phyloP scores from a whole-genome alignment of 2,329 filamentous ascomycete genomes.

The Penicillium sp. region DNA sequence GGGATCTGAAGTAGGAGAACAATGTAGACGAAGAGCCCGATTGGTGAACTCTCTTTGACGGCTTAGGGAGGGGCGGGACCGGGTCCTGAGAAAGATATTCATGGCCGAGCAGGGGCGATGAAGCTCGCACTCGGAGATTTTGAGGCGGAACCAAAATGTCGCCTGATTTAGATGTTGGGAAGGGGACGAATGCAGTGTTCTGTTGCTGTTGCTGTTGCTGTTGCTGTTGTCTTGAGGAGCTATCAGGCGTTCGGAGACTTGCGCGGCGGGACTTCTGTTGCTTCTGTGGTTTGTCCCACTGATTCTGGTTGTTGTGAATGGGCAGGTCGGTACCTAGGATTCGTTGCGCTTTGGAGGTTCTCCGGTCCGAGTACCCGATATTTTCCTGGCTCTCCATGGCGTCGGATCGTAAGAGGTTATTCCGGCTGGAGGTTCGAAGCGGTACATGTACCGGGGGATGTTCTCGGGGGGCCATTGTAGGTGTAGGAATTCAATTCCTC shows the following conservation, averaged over 20 bases:
- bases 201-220: constrained; percentile 6
- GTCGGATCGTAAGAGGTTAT: constrained; percentile 5
- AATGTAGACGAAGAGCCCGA: constrained; percentile 48
- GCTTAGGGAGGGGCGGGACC: constrained; percentile 32
- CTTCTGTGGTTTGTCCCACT: constrained; percentile 22
- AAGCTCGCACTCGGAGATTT: constrained; percentile 43
- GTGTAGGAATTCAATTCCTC: neutral
- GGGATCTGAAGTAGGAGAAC: constrained; percentile 49
- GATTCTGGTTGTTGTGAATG: constrained; percentile 21
- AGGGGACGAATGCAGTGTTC: constrained; percentile 23
- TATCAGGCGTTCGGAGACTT: constrained; percentile 45
- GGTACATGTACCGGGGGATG: constrained; percentile 16
- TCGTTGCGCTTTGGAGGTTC: constrained; percentile 32
- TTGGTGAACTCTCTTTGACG: constrained; percentile 39
- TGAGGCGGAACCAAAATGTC: constrained; percentile 23
- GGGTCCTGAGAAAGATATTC: constrained; percentile 32
- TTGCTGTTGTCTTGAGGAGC: constrained; percentile 26
- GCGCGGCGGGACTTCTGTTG: constrained; percentile 27
- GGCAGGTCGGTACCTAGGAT: constrained; percentile 33
- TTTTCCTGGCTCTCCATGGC: constrained; percentile 22
- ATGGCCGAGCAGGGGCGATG: constrained; percentile 47
- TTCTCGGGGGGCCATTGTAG: neutral
- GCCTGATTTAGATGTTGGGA: constrained; percentile 19
- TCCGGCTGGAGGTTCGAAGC: constrained; percentile 23
- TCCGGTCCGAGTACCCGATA: constrained; percentile 16